Conservation (phyloP, 164 flowering plant species). For the Annona cherimola region DNA sequence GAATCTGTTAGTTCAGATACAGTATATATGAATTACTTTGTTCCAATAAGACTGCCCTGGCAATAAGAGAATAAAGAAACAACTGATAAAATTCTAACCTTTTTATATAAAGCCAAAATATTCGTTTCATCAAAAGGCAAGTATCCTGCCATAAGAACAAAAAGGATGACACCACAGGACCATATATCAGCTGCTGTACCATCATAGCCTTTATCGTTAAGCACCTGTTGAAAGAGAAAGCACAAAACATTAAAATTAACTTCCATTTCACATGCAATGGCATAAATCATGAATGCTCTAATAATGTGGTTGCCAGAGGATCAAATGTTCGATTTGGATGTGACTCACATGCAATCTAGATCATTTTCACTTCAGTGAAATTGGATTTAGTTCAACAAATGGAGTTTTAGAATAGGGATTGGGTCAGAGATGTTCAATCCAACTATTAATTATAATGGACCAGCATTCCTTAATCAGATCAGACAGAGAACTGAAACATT, state of each 20-base stretch:
- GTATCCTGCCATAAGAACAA: constrained; percentile 91
- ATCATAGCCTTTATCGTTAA: constrained; percentile 77
- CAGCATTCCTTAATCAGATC: no score
- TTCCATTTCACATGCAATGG: background rate
- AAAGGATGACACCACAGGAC: constrained; percentile 97
- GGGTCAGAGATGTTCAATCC: no score
- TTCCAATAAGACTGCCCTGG: constrained; percentile 2
- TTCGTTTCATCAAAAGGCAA: constrained; percentile 91
- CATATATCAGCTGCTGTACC: constrained; percentile 87
- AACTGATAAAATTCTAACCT: constrained; percentile 30
- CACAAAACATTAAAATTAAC: background rate
- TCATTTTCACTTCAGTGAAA: no score
- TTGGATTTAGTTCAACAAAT: no score
- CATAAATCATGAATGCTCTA: background rate
- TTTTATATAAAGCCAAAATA: constrained; percentile 57
- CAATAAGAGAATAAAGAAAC: background rate
- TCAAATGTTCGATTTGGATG: no score
- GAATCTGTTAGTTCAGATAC: constrained; percentile 43
- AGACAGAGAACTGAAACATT: no score
- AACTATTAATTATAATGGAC: no score
- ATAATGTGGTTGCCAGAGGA: no score
- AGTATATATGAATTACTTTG: constrained; percentile 1
- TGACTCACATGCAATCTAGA: no score
- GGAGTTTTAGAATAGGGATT: no score
- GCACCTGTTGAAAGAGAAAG: constrained; percentile 44